Base-by-base conservation (phyloP, 2,329 filamentous ascomycete genomes). In the Alternaria arborescens region DNA sequence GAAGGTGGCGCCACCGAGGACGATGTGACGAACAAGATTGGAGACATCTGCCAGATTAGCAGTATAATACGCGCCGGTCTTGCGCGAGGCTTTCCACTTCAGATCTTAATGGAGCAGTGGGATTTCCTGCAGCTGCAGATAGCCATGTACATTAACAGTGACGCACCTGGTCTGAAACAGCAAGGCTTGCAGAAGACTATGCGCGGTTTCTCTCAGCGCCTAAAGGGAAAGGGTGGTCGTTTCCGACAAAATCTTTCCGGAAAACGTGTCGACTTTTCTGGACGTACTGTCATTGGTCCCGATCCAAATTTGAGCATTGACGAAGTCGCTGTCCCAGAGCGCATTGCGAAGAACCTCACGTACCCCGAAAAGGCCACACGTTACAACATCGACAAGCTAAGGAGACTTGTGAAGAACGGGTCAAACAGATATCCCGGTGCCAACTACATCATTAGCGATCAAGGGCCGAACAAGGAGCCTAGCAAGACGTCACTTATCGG, bases 221-320 rank as follows among this genome's bases (percentile, higher is more conserved):
- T 99, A 48, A 99, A 99, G 81, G 95, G 95, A 69, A 99, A 99
- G 75, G 94, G 98, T 75, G 95, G 95, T 55, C 92, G 95, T 55
- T 99, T 99, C 80, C 90, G 95, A 81, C 95, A 96, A 60, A 99
- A 99, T 72, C 80, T 99, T 61, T 98, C 94, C 0, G 95, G 95
- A 76, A 99, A 99, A 80, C 94, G 95, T 86, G 95, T 99, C 55
- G 94, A 99, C 77, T 99, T 98, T 79, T 99, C 95, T 11, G 95
- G 93, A 18, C 89, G 95, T 77, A 99, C 95, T 0, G 95, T 99
- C 79, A 99, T 99, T 78, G 97, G 94, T 0, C 95, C 95, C 0
- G 95, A 99, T 78, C 95, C 95, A 3, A 99, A 99, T 71, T 79
- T 99, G 50, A 89, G 91, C 18, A 93, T 99, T 65, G 93, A 98